These are phyloP conservation scores for Parietichytrium sp. DNA, from an alignment of 108 stramenopile genomes.

Conservation along the genomic window DNA sequence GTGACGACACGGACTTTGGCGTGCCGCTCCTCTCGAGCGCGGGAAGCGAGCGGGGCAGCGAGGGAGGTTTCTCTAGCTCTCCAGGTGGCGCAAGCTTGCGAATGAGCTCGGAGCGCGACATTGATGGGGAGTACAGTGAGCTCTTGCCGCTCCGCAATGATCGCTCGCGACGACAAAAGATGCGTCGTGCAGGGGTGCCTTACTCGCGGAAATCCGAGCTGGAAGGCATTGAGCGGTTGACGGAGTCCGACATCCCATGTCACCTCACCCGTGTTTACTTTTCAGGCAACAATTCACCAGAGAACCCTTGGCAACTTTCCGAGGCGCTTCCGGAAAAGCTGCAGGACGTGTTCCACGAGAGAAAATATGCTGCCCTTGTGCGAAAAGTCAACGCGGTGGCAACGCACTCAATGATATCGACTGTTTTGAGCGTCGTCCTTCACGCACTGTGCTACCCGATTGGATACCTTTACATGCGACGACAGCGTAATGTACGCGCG, in stretches of 20 bases:
- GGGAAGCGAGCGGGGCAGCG: background rate
- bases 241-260: background rate
- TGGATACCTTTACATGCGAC: constrained; percentile 26
- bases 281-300: background rate
- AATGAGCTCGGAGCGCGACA: too few species aligned
- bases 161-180: background rate
- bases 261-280: constrained; percentile 3
- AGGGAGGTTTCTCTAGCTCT: background rate
- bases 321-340: background rate
- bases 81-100: too few species aligned
- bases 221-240: background rate
- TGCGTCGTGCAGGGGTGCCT: background rate
- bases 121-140: too few species aligned
- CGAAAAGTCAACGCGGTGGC: background rate
- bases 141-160: background rate
- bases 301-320: background rate
- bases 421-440: background rate
- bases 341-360: background rate
- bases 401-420: background rate
- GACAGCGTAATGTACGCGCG: constrained; percentile 29
- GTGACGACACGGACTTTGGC: background rate
- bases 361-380: background rate
- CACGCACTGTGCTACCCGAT: background rate
- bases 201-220: background rate
- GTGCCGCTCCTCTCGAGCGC: background rate